Evolutionary conservation across 352 stramenopile species (phyloP).

Genomic region (Pythium brachiatum): DNA sequence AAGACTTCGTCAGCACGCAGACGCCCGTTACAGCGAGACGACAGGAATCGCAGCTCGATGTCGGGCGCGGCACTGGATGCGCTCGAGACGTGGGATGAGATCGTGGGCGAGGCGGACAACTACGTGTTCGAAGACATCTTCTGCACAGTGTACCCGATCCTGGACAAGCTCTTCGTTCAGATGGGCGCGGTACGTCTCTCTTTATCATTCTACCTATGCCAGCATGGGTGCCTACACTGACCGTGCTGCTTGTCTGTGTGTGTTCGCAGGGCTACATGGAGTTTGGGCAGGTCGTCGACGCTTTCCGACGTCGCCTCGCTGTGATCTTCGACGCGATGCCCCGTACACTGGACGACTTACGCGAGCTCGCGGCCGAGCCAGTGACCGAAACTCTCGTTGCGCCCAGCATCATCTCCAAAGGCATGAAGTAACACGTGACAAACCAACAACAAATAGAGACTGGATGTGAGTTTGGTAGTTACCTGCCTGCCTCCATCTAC

Average conservation of each 20-base stretch:
- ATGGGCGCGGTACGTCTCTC: conserved; percentile 74
- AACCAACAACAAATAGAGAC: conserved; percentile 13
- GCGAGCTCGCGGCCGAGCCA: conserved; percentile 63
- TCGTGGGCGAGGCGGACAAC: conserved; percentile 66
- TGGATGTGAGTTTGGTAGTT: conserved; percentile 14
- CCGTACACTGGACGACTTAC: conserved; percentile 54
- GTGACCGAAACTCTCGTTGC: conserved; percentile 55
- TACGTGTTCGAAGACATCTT: conserved; percentile 87
- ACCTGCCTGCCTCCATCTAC: background rate
- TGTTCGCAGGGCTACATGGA: conserved; percentile 83
- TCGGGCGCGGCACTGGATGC: conserved; percentile 30
- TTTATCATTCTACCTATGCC: too few species aligned
- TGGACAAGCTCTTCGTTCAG: conserved; percentile 83
- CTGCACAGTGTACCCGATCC: conserved; percentile 72
- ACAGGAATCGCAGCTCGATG: conserved; percentile 24
- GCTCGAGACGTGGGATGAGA: conserved; percentile 73
- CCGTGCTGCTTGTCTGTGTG: conserved; percentile 14
- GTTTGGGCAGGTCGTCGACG: conserved; percentile 76
- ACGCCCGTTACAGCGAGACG: conserved; percentile 1
- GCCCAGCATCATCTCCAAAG: conserved; percentile 31
- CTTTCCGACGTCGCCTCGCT: conserved; percentile 61
- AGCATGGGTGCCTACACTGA: too few species aligned
- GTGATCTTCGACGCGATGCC: conserved; percentile 76
- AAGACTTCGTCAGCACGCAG: conserved; percentile 5
- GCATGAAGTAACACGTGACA: conserved; percentile 20